Evolutionary conservation across 164 flowering plant genomes (phyloP).

Genomic region (Nymphaea thermarum): DNA sequence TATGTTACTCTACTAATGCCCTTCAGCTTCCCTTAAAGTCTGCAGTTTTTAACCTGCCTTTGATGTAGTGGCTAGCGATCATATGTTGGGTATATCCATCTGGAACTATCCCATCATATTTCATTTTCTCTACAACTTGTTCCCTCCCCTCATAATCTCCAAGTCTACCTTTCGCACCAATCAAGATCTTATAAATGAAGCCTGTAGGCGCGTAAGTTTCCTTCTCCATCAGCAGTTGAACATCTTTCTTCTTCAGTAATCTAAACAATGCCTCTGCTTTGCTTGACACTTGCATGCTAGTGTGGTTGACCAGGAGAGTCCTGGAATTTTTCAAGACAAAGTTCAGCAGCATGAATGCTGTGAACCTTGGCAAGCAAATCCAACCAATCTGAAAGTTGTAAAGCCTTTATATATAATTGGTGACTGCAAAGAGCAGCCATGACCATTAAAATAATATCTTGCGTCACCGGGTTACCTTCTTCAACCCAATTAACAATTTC

Average conservation of each 20-base stretch:
- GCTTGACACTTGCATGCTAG: slow-evolving; percentile 14
- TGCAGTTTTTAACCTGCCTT: slow-evolving; percentile 16
- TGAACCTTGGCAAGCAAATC: slow-evolving; percentile 20
- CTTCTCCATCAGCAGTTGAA: slow-evolving; percentile 69
- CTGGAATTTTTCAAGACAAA: slow-evolving; percentile 36
- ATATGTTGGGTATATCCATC: slow-evolving; percentile 17
- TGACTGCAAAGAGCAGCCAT: slow-evolving; percentile 45
- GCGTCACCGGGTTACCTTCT: slow-evolving; percentile 44
- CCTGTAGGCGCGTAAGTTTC: slow-evolving; percentile 50
- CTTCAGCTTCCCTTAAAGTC: slow-evolving; percentile 48
- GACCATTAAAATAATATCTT: slow-evolving; percentile 24
- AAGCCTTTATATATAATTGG: slow-evolving; percentile 43
- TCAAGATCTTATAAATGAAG: slow-evolving; percentile 53
- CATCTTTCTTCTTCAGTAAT: slow-evolving; percentile 44
- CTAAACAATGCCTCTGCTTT: slow-evolving; percentile 71
- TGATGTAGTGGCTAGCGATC: slow-evolving; percentile 42
- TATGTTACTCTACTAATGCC: too few species aligned
- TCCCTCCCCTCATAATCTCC: slow-evolving; percentile 78
- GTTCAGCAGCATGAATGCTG: slow-evolving; percentile 56
- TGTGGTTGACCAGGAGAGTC: slow-evolving; percentile 58
- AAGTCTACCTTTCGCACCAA: slow-evolving; percentile 55
- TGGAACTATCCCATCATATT: slow-evolving; percentile 54
- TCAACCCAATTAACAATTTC: slow-evolving; percentile 50
- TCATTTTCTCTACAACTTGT: slow-evolving; percentile 66
- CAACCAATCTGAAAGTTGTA: slow-evolving; percentile 85